Base-by-base conservation (phyloP, 2,329 filamentous ascomycete species). In the Neurospora crassa region DNA sequence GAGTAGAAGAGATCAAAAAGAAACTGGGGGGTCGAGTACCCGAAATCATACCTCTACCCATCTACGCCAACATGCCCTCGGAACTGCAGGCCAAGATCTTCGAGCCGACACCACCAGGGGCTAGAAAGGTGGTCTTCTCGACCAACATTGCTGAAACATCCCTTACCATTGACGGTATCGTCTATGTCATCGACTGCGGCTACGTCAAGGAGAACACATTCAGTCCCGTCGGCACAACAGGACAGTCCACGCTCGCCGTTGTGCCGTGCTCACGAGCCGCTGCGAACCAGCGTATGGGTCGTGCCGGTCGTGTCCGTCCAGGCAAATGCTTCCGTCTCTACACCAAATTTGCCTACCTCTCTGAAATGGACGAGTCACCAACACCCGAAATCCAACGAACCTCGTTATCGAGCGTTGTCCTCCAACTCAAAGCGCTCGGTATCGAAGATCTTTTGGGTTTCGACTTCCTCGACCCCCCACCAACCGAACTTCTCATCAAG, bases 121-220 rank as follows among this genome's bases (percentile, higher is more conserved):
- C 92, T 0, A 88, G 96, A 40, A 99, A 98, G 79, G 93, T 98
- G 0, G 93, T 99, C 0, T 83, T 98, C 45, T 94, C 95, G 0
- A 98, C 96, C 2, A 99, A 99, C 78, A 98, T 99, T 80, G 96
- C 96, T 2, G 96, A 99, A 80, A 99, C 96, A 0, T 94, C 90
- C 84, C 83, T 99, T 78, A 99, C 96, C 0, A 97, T 99, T 71
- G 94, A 98, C 79, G 95, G 94, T 18, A 97, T 98, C 72, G 92
- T 95, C 10, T 97, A 96, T 79, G 96, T 98, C 43, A 97, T 98
- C 72, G 96, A 99, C 76, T 92, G 92, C 0, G 96, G 96, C 0
- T 97, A 96, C 74, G 93, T 96, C 74, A 99, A 99, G 80, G 93
- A 98, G 78, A 97, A 97, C 76, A 88, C 94, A 1, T 98, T 95